Conservation (phyloP, 2,329 filamentous ascomycete species). For the Blumeriella jaapii region DNA sequence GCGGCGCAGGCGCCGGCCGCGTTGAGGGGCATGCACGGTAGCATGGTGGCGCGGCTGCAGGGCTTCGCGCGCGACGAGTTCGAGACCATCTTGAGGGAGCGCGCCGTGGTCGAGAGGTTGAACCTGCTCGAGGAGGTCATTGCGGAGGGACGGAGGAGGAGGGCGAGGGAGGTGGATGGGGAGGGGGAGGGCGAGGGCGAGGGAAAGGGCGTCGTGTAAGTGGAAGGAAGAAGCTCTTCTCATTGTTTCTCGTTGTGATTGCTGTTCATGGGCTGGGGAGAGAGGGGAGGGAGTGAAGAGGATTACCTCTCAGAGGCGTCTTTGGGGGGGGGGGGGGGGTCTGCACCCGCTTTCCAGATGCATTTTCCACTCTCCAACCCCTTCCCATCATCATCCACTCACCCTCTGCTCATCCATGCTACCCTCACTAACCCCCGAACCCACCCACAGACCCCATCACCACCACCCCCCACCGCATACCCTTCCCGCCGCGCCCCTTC, state of each 20-base stretch:
- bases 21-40: conserved; percentile 42
- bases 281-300: too few relatives aligned
- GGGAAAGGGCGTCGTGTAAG: neutral
- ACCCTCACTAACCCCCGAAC: too few relatives aligned
- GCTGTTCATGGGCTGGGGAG: too few relatives aligned
- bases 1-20: conserved; percentile 38
- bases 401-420: too few relatives aligned
- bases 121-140: conserved; percentile 49
- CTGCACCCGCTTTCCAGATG: too few relatives aligned
- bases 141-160: conserved; percentile 33
- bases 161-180: conserved; percentile 2
- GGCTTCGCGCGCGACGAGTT: conserved; percentile 44
- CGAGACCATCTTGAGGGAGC: conserved; percentile 38
- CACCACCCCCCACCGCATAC: conserved; percentile 33
- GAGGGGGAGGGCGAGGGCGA: neutral
- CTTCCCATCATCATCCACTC: too few relatives aligned
- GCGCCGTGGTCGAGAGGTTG: conserved; percentile 43
- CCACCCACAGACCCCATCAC: neutral
- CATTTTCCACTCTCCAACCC: too few relatives aligned
- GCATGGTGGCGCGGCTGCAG: conserved; percentile 45
- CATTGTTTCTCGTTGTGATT: too few relatives aligned
- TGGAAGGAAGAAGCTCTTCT: too few relatives aligned
- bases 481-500: conserved; percentile 39
- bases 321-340: too few relatives aligned
- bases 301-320: too few relatives aligned